phyloP scores from a whole-genome alignment of 345 rosid genomes.

The Populus euphratica region DNA sequence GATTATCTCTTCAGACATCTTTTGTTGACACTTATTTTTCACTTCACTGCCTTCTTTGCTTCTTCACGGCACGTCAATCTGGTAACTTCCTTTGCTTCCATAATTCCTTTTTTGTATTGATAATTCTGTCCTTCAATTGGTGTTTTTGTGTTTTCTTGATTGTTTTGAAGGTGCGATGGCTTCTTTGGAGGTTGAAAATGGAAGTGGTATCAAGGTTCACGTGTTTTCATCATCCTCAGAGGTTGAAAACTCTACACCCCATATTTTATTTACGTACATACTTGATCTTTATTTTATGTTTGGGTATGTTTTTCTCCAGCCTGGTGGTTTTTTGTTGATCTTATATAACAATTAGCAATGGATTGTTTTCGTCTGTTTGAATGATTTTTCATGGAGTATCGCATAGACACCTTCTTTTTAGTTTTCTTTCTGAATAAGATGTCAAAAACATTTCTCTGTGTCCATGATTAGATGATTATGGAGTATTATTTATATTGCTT shows the following conservation, averaged over 20 bases:
- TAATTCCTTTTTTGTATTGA: neutral
- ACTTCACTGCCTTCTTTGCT: neutral
- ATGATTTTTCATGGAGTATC: neutral
- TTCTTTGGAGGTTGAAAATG: slow-evolving; percentile 33
- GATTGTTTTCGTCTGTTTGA: neutral
- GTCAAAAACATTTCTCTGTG: no score
- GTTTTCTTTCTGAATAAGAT: no score
- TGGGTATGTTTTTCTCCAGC: neutral
- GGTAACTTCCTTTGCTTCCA: slow-evolving; percentile 14
- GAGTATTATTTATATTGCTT: no score
- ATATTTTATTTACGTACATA: neutral
- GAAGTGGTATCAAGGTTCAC: slow-evolving; percentile 41
- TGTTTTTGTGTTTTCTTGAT: neutral
- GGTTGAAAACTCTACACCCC: slow-evolving; percentile 30
- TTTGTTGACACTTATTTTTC: neutral
- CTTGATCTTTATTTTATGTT: neutral
- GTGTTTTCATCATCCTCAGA: slow-evolving; percentile 62
- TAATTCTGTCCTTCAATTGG: neutral
- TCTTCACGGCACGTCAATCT: slow-evolving; percentile 23
- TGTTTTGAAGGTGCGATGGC: slow-evolving; percentile 21
- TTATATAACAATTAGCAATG: neutral
- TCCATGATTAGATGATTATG: no score
- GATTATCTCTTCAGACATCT: neutral
- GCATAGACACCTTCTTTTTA: no score
- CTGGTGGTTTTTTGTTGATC: neutral